Percentiles rank a stretch among this genome's conserved stretches.
These are phyloP conservation scores for Cairneyella variabilis DNA, from an alignment of 495 filamentous ascomycete species.

Conservation along the genomic window DNA sequence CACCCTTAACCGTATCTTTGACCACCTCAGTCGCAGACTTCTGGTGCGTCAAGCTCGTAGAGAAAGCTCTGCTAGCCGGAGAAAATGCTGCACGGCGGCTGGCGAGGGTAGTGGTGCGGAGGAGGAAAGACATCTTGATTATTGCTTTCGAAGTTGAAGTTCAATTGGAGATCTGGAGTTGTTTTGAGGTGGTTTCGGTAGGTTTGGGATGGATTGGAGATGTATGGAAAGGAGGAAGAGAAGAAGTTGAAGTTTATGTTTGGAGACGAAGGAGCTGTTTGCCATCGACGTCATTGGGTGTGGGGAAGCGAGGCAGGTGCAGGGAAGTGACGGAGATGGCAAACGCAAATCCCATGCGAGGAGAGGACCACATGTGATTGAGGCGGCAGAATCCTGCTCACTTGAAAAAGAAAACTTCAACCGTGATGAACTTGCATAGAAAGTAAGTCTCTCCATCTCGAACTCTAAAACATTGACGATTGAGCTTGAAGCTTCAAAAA, in stretches of 20 bases:
- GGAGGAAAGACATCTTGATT: conserved; percentile 47
- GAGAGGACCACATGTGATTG: background rate
- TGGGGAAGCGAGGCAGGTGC: background rate
- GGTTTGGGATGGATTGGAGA: too few relatives aligned
- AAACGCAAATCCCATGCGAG: background rate
- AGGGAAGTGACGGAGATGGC: background rate
- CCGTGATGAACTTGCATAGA: too few relatives aligned
- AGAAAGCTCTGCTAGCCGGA: conserved; percentile 36
- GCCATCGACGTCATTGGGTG: background rate
- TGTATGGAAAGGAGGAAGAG: too few relatives aligned
- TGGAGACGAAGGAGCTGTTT: background rate
- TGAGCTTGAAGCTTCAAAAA: too few relatives aligned
- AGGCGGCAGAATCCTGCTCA: background rate
- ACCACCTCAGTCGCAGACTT: conserved; percentile 43
- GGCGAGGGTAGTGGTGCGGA: conserved; percentile 32
- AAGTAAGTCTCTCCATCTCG: too few relatives aligned
- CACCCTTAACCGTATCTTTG: conserved; percentile 47
- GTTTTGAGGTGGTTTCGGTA: too few relatives aligned
- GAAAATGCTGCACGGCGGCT: conserved; percentile 24
- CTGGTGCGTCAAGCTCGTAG: conserved; percentile 27
- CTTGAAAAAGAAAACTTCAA: too few relatives aligned
- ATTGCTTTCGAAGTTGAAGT: too few relatives aligned
- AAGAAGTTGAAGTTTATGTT: too few relatives aligned
- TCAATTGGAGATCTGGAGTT: too few relatives aligned
- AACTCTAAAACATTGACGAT: too few relatives aligned